Base-by-base conservation (phyloP, 129 eudicot genomes). In the Tanacetum coccineum region DNA sequence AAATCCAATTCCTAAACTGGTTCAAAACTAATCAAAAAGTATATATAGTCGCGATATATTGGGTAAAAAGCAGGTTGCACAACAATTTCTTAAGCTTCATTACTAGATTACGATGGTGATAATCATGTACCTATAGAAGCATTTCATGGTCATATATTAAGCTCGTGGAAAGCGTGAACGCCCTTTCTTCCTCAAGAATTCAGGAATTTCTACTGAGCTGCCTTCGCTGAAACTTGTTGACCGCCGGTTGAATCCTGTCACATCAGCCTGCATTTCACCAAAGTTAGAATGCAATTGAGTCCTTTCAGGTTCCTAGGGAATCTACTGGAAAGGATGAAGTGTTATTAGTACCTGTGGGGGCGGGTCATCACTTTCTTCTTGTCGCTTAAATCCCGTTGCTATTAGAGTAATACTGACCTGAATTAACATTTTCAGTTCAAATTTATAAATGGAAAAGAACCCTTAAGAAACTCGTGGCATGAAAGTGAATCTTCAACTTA, bases 371-470 rank as follows among this genome's bases (percentile, higher is more conserved):
- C 83, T 83, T 73, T 84, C 97, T 76, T 87, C 96, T 75, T 84
- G 89, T 57, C 87, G 90, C 79, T 89, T 93, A 77, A 93, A 86
- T 78, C 99, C 96, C 15, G 99, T 93, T 76, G 99, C 99, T 45
- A 93, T 93, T 68, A 93, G 55, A 52, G 96, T 93, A 63, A 93
- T 93, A 63, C 95, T 89, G 13, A 93, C 92, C 96, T 89, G 83
- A 64, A 47, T 64, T 50, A 19, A 54, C 71, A 45, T 70, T 32
- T 59, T 12, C 18, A 59, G 46, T 48, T 28, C 44, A 74, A 73
- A 32, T 18, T 60, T 19, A 21, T 9, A 60, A 62, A 47, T 17
- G 66, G 26, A 4, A 47, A 70, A 47, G 13, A 53, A 45, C 5
- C 22, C 18, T 30, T 40, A 10, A 68, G 14, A 55, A 11, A n/a